Evolutionary conservation across 805 yeast genomes (phyloP).

Genomic region (Helenozyma rhizophorensis): DNA sequence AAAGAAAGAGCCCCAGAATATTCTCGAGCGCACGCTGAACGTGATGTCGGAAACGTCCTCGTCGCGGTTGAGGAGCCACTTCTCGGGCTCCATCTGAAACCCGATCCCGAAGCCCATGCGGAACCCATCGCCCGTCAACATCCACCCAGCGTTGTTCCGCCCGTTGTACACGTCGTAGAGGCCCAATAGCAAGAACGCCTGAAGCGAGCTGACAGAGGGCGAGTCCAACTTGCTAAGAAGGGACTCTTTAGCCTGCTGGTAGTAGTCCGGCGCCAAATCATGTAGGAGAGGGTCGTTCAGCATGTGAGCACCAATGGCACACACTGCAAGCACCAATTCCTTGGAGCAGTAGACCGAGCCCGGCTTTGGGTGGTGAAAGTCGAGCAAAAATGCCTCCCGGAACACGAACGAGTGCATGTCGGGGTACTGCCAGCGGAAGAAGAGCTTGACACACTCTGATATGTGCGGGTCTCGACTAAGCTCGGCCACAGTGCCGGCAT

Average conservation of each 20-base stretch:
- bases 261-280: conserved; percentile 4
- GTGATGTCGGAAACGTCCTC: conserved; percentile 6
- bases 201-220: conserved; percentile 9
- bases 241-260: conserved; percentile 7
- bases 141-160: conserved; percentile 12
- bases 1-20: conserved; percentile 13
- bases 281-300: conserved; percentile 2
- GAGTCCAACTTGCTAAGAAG: conserved; percentile 8
- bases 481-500: conserved; percentile 1
- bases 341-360: conserved; percentile 8
- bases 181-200: conserved; percentile 12
- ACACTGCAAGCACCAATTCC: conserved; percentile 11
- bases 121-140: conserved; percentile 11
- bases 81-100: conserved; percentile 9
- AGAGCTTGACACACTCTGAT: conserved; percentile 8
- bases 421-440: conserved; percentile 15
- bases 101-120: conserved; percentile 13
- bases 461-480: conserved; percentile 5
- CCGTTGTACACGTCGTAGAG: conserved; percentile 11
- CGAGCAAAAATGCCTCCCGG: conserved; percentile 13
- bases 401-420: conserved; percentile 14
- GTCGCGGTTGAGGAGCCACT: conserved; percentile 6
- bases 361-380: conserved; percentile 10
- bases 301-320: conserved; percentile 11
- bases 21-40: conserved; percentile 8